Evolutionary conservation across 345 rosid genomes (phyloP), one percentile per base, ranked within the genome.

Genomic region (Mangifera indica): DNA sequence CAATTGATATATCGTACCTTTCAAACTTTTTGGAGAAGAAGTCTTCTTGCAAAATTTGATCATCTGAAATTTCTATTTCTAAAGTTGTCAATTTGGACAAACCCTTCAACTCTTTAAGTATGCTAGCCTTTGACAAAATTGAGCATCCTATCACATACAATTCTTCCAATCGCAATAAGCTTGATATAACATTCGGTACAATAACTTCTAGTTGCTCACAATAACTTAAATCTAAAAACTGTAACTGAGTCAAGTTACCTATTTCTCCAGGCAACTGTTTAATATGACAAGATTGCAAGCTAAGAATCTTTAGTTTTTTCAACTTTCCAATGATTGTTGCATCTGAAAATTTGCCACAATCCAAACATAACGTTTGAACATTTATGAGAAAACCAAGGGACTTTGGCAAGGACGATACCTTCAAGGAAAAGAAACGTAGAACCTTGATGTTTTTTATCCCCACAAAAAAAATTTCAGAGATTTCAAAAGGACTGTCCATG

Each of bases 81-180:
- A 80, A 51, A 59, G 14, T 5, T 1, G 70, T 69, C n/a, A 77
- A 40, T 5, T 40, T 6, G 0, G 75, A 10, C 76, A 83, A 72
- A 12, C 13, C 12, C 10, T 77, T 69, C 63, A 79, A 34, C 73
- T 79, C 81, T 2, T 53, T 44, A 4, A 82, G 73, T 22, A 49
- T 78, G 0, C 3, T 69, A 57, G 0, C 46, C 17, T 72, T 79
- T 84, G 82, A 77, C 0, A 11, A 11, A 15, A 11, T 7, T 21
- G 73, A 73, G 63, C 79, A 46, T 6, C 64, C 3, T 0, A n/a
- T 10, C 63, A 73, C 58, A 32, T 32, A 64, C 14, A 83, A 8
- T 5, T 83, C 82, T 52, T 83, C 84, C 21, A 81, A 68, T 2
- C 25, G 21, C 1, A 55, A 24, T 60, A 76, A 76, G 10, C 65